A percentile compares a stretch with the other conserved stretches of the same genome.
phyloP scores from a whole-genome alignment of 805 yeast species.

The Zygotorulaspora chibaensis region DNA sequence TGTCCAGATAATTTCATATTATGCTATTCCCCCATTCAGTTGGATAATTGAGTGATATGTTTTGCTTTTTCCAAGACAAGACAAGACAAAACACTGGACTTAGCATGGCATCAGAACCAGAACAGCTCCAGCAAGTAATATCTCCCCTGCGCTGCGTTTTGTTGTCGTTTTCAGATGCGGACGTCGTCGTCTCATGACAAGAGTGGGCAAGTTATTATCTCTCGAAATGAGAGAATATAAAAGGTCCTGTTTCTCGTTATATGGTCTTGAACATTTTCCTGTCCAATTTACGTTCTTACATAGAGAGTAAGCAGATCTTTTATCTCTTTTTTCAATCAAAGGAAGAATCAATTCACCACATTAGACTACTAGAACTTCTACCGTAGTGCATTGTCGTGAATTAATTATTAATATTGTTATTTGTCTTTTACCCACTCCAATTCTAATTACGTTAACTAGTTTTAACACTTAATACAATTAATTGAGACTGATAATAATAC shows the following conservation, averaged over 20 bases:
- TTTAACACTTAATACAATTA: not conserved
- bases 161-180: not conserved
- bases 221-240: not conserved
- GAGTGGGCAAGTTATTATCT: not conserved
- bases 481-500: not conserved
- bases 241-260: not conserved
- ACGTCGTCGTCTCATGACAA: no score
- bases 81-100: not conserved
- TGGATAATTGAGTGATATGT: not conserved
- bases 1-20: not conserved
- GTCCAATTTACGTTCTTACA: not conserved
- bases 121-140: no score
- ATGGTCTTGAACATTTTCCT: no score
- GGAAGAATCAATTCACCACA: not conserved
- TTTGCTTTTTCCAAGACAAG: constrained; percentile 1
- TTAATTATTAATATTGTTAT: not conserved
- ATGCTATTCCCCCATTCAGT: not conserved
- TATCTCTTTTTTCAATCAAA: not conserved
- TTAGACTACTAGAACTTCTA: no score
- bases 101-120: not conserved
- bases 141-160: not conserved
- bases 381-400: not conserved
- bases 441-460: no score
- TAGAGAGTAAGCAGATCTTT: not conserved
- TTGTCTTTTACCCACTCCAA: not conserved